A percentile compares a stretch with the other conserved stretches of the same genome.
Evolutionary conservation across 495 filamentous ascomycete genomes (phyloP).

Genomic region (Aspergillus cavernicola): DNA sequence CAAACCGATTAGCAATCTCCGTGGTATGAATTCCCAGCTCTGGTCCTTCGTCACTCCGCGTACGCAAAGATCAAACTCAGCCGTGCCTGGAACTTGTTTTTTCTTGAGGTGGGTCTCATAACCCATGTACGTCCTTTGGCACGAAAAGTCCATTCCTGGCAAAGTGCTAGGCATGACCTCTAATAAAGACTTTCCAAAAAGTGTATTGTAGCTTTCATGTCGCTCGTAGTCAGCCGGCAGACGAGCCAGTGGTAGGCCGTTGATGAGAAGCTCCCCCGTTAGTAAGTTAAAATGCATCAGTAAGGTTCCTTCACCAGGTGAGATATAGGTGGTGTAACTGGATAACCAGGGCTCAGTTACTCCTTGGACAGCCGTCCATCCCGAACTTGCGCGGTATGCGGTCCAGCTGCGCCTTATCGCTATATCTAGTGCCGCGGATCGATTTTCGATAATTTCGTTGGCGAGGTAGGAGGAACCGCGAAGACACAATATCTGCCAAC

Average conservation of each 20-base stretch:
- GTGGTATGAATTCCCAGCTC: conserved; percentile 45
- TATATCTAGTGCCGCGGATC: too few relatives aligned
- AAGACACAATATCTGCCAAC: conserved; percentile 28
- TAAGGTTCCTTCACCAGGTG: conserved; percentile 5
- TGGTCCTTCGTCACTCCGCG: conserved; percentile 9
- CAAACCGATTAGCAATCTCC: conserved; percentile 28
- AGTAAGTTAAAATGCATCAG: conserved; percentile 51
- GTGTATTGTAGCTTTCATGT: conserved; percentile 33
- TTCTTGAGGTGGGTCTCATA: conserved; percentile 39
- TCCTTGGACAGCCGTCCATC: too few relatives aligned
- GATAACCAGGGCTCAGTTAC: too few relatives aligned
- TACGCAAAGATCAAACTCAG: conserved; percentile 21
- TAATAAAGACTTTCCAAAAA: conserved; percentile 38
- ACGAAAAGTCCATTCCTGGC: conserved; percentile 44
- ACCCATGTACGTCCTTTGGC: conserved; percentile 23
- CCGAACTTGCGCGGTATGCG: too few relatives aligned
- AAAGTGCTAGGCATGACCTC: conserved; percentile 42
- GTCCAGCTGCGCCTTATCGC: too few relatives aligned
- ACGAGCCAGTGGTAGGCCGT: conserved; percentile 48
- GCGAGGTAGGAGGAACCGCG: too few relatives aligned
- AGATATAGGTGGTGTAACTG: too few relatives aligned
- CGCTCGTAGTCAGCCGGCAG: conserved; percentile 45
- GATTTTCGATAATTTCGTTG: too few relatives aligned
- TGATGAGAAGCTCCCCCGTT: conserved; percentile 52
- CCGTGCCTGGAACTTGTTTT: neutral